These are phyloP conservation scores for Xylaria sp. DNA, from an alignment of 2,329 filamentous ascomycete species.

Conservation along the genomic window DNA sequence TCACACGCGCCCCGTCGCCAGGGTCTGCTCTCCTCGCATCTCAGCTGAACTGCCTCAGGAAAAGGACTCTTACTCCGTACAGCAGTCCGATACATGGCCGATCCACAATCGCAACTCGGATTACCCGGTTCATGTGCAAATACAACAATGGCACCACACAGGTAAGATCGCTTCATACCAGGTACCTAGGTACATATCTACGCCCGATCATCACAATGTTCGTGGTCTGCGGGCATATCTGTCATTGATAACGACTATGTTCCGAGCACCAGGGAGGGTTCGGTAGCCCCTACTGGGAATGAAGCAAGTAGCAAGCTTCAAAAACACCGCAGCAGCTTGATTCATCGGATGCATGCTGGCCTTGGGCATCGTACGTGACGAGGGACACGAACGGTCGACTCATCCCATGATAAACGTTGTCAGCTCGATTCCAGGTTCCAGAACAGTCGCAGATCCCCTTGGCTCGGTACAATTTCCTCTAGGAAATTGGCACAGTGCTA, in stretches of 20 bases:
- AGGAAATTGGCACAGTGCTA: conserved; percentile 17
- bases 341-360: not conserved
- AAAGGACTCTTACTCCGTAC: not conserved
- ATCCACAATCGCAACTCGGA: not conserved
- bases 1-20: not conserved
- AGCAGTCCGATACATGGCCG: not conserved
- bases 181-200: not conserved
- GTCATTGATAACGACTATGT: not conserved
- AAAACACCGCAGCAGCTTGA: not conserved
- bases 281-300: too few relatives aligned
- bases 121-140: not conserved
- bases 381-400: not conserved
- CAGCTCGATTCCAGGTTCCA: conserved; percentile 23
- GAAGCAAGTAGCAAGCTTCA: not conserved
- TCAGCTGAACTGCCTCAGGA: not conserved
- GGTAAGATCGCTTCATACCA: not conserved
- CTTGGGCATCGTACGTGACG: not conserved
- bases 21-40: not conserved
- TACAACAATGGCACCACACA: not conserved
- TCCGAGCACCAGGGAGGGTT: not conserved
- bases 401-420: conserved; percentile 12
- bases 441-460: conserved; percentile 24
- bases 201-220: not conserved
- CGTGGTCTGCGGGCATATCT: not conserved
- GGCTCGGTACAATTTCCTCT: conserved; percentile 23